Evolutionary conservation across 371 early-diverging fungal species (phyloP).

Genomic region (Massospora cicadina): DNA sequence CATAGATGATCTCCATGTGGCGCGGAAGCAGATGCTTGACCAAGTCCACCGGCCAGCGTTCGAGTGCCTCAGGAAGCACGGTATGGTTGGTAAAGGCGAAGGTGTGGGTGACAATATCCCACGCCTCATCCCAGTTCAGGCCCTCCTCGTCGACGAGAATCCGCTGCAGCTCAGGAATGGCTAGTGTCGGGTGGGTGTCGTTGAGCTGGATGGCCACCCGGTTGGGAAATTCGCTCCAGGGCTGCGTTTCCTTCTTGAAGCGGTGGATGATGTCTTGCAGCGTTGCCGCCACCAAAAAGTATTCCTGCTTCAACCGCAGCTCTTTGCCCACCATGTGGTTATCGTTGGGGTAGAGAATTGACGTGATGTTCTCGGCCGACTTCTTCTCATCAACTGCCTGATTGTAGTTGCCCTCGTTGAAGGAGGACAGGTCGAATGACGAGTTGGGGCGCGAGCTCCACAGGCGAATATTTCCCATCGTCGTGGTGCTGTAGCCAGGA

Average conservation of each 20-base stretch:
- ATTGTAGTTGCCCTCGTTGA: conserved; percentile 84
- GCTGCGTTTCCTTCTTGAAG: conserved; percentile 61
- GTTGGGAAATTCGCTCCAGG: conserved; percentile 71
- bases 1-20: conserved; percentile 86
- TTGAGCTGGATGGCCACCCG: conserved; percentile 87
- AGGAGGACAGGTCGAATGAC: conserved; percentile 56
- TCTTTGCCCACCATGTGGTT: conserved; percentile 83
- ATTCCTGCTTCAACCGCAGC: conserved; percentile 85
- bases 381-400: conserved; percentile 74
- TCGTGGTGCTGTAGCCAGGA: conserved; percentile 67
- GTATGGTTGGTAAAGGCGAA: conserved; percentile 94
- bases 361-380: conserved; percentile 74
- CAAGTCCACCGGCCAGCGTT: conserved; percentile 84
- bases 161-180: conserved; percentile 74
- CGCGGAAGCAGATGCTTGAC: conserved; percentile 70
- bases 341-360: conserved; percentile 87
- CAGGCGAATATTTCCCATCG: conserved; percentile 79
- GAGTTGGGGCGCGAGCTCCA: conserved; percentile 73
- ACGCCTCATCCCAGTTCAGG: conserved; percentile 78
- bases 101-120: conserved; percentile 69
- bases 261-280: conserved; percentile 70
- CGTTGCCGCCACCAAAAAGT: conserved; percentile 79
- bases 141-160: conserved; percentile 73
- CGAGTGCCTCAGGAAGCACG: conserved; percentile 85
- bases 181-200: conserved; percentile 63